Evolutionary conservation across 306 rosid species (phyloP).

Genomic region (Delonix regia): DNA sequence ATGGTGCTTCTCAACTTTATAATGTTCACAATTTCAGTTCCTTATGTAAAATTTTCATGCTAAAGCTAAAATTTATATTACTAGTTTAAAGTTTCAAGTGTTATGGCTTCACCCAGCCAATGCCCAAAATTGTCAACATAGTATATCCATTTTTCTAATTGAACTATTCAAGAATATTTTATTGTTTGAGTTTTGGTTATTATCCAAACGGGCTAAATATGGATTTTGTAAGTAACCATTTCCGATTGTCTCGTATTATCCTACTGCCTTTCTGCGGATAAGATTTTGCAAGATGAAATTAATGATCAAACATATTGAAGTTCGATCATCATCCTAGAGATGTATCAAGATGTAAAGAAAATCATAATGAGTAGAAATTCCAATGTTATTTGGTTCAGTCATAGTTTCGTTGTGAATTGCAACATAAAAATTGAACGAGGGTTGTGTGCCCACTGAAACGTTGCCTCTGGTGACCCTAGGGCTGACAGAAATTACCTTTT

Average conservation of each 20-base stretch:
- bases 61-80: background rate
- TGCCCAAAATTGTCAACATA: background rate
- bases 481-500: no score
- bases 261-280: constrained; percentile 44
- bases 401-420: no score
- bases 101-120: background rate
- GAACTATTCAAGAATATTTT: background rate
- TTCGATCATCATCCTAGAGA: no score
- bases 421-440: background rate
- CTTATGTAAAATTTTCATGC: background rate
- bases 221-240: background rate
- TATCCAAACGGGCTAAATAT: background rate
- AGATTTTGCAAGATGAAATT: constrained; percentile 57
- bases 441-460: background rate
- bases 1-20: background rate
- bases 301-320: constrained; percentile 47
- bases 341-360: no score
- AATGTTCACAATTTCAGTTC: background rate
- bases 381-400: background rate
- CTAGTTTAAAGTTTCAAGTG: background rate
- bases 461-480: no score
- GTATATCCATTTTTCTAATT: background rate
- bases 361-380: background rate
- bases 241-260: background rate
- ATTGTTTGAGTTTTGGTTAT: background rate